Conservation (phyloP, 73 alveolate genomes). For the Paramecium bursaria region DNA sequence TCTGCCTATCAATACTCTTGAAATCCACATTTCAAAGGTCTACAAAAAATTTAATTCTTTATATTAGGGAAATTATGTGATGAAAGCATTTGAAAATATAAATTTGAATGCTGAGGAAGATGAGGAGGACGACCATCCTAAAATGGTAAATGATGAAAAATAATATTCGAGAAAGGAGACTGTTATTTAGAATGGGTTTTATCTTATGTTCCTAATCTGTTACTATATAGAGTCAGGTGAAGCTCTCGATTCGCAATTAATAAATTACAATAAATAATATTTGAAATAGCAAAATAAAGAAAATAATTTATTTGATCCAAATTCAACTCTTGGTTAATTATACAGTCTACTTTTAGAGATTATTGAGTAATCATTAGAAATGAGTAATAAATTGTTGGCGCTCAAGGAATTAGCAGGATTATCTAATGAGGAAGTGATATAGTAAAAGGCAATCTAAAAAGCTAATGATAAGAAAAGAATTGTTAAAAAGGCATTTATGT, state of each 20-base stretch:
- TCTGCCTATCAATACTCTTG: slow-evolving; percentile 50
- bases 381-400: slow-evolving; percentile 75
- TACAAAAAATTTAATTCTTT: slow-evolving; percentile 50
- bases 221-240: slow-evolving; percentile 58
- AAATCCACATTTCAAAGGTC: slow-evolving; percentile 43
- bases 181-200: slow-evolving; percentile 68
- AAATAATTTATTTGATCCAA: slow-evolving; percentile 52
- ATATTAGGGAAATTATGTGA: slow-evolving; percentile 32
- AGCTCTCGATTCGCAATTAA: slow-evolving; percentile 17
- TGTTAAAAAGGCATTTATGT: slow-evolving; percentile 57
- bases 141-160: neutral
- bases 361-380: slow-evolving; percentile 54
- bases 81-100: slow-evolving; percentile 46
- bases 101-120: slow-evolving; percentile 46
- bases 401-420: slow-evolving; percentile 23
- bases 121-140: neutral
- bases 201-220: slow-evolving; percentile 50
- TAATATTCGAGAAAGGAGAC: slow-evolving; percentile 42
- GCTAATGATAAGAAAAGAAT: slow-evolving; percentile 34
- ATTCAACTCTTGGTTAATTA: slow-evolving; percentile 58
- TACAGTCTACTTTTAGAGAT: slow-evolving; percentile 17
- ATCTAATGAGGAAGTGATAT: neutral
- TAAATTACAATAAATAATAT: slow-evolving; percentile 14
- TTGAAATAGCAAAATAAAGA: neutral
- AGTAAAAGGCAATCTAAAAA: neutral